Conservation (phyloP, 257 asterid genomes). For the Capsicum rhomboideum region DNA sequence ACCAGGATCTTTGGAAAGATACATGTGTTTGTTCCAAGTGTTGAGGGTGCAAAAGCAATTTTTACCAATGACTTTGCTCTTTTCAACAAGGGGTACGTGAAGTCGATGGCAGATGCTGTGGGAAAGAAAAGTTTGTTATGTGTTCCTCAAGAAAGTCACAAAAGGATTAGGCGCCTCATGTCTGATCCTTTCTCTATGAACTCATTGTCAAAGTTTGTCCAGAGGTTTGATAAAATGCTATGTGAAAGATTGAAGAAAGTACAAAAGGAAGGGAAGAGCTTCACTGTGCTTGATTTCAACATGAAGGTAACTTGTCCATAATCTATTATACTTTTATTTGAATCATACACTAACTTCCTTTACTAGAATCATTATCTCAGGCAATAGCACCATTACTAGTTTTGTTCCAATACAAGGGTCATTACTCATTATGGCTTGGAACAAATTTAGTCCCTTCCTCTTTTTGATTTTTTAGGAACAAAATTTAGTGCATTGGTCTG, state of each 20-base stretch:
- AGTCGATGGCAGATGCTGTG: constrained; percentile 48
- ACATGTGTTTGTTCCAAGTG: constrained; percentile 46
- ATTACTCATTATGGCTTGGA: not conserved
- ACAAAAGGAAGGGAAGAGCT: constrained; percentile 35
- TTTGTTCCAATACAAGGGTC: no score
- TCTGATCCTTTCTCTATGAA: constrained; percentile 55
- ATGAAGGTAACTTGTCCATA: constrained; percentile 31
- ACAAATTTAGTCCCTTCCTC: not conserved
- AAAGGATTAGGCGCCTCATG: constrained; percentile 36
- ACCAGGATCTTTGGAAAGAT: constrained; percentile 47
- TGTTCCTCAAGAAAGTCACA: constrained; percentile 34
- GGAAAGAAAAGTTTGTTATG: constrained; percentile 49
- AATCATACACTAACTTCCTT: no score
- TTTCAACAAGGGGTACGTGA: constrained; percentile 49
- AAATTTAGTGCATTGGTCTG: not conserved
- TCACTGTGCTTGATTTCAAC: constrained; percentile 37
- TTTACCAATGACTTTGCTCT: constrained; percentile 37
- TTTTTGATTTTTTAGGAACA: not conserved
- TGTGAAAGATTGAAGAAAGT: constrained; percentile 21
- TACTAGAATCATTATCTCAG: not conserved
- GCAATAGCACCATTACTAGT: not conserved
- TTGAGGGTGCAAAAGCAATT: constrained; percentile 39
- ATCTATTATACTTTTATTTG: not conserved
- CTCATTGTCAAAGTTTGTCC: constrained; percentile 37
- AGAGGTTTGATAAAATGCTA: constrained; percentile 30